These are phyloP conservation scores for Nemophila menziesii DNA, from an alignment of 257 asterid species.

Conservation along the genomic window DNA sequence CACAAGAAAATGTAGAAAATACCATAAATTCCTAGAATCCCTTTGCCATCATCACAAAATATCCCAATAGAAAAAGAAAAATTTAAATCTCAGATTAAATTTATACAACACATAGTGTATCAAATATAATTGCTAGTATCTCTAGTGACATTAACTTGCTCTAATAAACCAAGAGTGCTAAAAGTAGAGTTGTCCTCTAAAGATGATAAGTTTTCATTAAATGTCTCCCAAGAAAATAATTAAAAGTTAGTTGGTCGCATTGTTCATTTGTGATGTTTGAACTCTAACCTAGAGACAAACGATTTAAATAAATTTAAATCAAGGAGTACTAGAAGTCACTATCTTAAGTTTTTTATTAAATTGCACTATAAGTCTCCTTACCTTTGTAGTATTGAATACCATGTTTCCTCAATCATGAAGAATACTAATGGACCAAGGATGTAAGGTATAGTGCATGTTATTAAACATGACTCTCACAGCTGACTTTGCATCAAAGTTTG, in stretches of 20 bases:
- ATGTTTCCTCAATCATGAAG: conserved; percentile 88
- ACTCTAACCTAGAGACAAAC: conserved; percentile 53
- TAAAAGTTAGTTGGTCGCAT: conserved; percentile 50
- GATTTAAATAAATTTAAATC: background rate
- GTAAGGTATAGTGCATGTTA: conserved; percentile 69
- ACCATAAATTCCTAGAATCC: too few relatives aligned
- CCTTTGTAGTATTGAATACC: conserved; percentile 87
- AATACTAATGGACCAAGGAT: conserved; percentile 97
- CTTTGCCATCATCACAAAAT: too few relatives aligned
- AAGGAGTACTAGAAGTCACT: too few relatives aligned
- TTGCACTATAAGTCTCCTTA: conserved; percentile 18
- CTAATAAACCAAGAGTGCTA: conserved; percentile 63
- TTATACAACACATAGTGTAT: conserved; percentile 74
- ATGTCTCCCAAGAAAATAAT: conserved; percentile 78
- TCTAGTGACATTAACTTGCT: conserved; percentile 86
- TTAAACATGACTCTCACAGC: conserved; percentile 66
- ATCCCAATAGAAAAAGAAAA: too few relatives aligned
- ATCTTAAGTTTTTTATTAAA: too few relatives aligned
- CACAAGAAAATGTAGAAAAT: too few relatives aligned
- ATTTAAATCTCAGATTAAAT: conserved; percentile 13
- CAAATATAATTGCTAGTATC: conserved; percentile 83
- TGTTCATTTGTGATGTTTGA: conserved; percentile 67
- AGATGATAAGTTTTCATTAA: conserved; percentile 68
- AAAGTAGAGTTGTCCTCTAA: conserved; percentile 63
- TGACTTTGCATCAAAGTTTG: conserved; percentile 51